A percentile compares a stretch with the other conserved stretches of the same genome.
Evolutionary conservation across 2,329 filamentous ascomycete genomes (phyloP).

Genomic region (Aureobasidium sp.): DNA sequence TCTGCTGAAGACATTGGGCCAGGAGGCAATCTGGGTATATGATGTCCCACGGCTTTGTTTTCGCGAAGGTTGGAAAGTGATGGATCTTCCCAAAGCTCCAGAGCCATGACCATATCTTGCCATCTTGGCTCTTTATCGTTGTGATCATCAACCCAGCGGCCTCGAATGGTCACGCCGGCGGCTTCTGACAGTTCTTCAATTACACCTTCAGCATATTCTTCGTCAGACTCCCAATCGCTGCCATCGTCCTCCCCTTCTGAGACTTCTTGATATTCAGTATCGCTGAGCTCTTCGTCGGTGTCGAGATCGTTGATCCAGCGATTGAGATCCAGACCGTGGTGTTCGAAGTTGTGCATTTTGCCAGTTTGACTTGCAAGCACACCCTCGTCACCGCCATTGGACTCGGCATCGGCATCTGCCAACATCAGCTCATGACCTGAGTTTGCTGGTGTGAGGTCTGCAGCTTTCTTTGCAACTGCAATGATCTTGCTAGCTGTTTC

Average conservation of each 20-base stretch:
- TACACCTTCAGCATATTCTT: slow-evolving; percentile 8
- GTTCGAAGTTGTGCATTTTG: slow-evolving; percentile 11
- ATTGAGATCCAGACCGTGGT: slow-evolving; percentile 11
- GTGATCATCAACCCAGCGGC: slow-evolving; percentile 11
- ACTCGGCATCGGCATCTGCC: slow-evolving; percentile 1
- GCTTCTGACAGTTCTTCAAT: slow-evolving; percentile 13
- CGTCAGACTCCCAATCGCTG: slow-evolving; percentile 10
- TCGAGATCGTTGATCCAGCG: slow-evolving; percentile 13
- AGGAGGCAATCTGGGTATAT: background rate
- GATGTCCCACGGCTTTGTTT: background rate
- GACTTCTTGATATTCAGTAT: slow-evolving; percentile 11
- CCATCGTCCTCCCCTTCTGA: slow-evolving; percentile 9
- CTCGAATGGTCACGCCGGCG: slow-evolving; percentile 4
- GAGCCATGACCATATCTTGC: slow-evolving; percentile 8
- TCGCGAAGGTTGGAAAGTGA: background rate
- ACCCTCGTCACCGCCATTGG: slow-evolving; percentile 1
- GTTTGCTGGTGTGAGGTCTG: background rate
- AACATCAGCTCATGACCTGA: background rate
- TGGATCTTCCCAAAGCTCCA: slow-evolving; percentile 9
- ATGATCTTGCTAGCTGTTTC: slow-evolving; percentile 5
- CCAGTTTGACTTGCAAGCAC: slow-evolving; percentile 8
- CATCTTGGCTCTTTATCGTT: slow-evolving; percentile 2
- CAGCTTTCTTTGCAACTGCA: slow-evolving; percentile 4
- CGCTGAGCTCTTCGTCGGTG: slow-evolving; percentile 11
- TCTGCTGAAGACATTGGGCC: background rate